Percentiles rank a stretch among this genome's conserved stretches.
Conservation (phyloP, 225 moss, liverwort and hornwort genomes). For the Physcomitrellopsis africana region DNA sequence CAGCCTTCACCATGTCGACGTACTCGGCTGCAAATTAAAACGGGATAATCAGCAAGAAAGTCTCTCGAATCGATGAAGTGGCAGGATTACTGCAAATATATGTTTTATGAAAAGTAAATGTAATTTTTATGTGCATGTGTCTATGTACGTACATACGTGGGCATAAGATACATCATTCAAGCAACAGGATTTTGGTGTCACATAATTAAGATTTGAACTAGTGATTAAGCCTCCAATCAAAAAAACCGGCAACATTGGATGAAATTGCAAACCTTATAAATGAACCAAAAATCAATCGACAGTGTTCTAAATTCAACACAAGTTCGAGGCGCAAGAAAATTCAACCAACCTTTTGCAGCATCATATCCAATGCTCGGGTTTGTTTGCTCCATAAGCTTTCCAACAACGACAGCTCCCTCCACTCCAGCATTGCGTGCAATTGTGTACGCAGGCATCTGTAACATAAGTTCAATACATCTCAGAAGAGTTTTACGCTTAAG, state of each 20-base stretch:
- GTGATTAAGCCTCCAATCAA: no score
- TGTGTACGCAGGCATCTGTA: conserved; percentile 54
- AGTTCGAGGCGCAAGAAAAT: neutral
- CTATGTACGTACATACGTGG: no score
- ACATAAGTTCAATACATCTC: neutral
- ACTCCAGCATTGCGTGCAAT: conserved; percentile 62
- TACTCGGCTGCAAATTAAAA: conserved; percentile 46
- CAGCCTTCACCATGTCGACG: conserved; percentile 64
- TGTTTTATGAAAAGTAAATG: neutral
- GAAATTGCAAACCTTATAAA: no score
- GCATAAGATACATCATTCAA: no score
- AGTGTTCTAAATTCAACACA: neutral
- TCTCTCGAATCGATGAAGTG: neutral
- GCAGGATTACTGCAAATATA: neutral
- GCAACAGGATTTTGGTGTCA: no score
- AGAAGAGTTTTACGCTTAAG: neutral
- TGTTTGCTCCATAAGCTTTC: conserved; percentile 57
- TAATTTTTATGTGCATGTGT: no score
- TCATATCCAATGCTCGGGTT: conserved; percentile 57
- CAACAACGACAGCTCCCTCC: conserved; percentile 64
- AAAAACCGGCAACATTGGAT: no score
- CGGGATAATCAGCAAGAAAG: conserved; percentile 11
- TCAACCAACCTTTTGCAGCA: conserved; percentile 44
- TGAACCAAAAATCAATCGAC: no score
- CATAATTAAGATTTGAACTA: no score